Conservation (phyloP, 306 rosid genomes). For the Hippophae gyantsensis region DNA sequence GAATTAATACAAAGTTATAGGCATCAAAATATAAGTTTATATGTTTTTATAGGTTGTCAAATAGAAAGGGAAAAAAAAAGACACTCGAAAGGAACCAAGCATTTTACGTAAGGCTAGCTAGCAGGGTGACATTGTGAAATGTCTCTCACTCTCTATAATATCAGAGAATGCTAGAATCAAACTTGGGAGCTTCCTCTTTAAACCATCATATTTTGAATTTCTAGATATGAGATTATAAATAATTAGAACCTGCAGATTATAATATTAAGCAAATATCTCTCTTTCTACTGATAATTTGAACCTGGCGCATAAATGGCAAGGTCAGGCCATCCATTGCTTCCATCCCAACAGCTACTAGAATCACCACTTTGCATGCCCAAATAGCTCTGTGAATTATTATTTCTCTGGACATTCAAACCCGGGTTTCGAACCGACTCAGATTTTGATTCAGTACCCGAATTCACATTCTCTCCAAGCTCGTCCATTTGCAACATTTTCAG, state of each 20-base stretch:
- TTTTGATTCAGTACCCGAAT: constrained; percentile 23
- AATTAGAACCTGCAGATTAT: constrained; percentile 18
- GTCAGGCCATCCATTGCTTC: constrained; percentile 69
- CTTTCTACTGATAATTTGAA: constrained; percentile 53
- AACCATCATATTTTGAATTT: constrained; percentile 19
- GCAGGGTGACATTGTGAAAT: constrained; percentile 20
- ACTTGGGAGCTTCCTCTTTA: background rate
- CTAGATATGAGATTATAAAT: constrained; percentile 16
- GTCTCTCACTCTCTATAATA: constrained; percentile 27
- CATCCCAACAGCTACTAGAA: constrained; percentile 58
- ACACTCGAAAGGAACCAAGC: constrained; percentile 8
- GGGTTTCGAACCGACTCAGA: constrained; percentile 36
- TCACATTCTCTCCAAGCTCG: constrained; percentile 35
- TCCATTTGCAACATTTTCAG: constrained; percentile 42
- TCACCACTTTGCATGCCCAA: constrained; percentile 52
- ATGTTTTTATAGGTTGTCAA: constrained; percentile 15
- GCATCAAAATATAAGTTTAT: background rate
- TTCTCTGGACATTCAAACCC: constrained; percentile 35
- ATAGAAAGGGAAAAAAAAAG: constrained; percentile 20
- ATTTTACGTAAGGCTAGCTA: constrained; percentile 27
- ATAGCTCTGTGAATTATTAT: constrained; percentile 34
- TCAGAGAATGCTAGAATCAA: constrained; percentile 2
- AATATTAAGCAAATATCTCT: constrained; percentile 10
- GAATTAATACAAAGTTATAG: too few species aligned
- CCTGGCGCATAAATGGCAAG: constrained; percentile 91